Percentiles rank a stretch among this genome's conserved stretches.
Evolutionary conservation across 2,329 filamentous ascomycete species (phyloP).

Genomic region (Waltergamsia citrina): DNA sequence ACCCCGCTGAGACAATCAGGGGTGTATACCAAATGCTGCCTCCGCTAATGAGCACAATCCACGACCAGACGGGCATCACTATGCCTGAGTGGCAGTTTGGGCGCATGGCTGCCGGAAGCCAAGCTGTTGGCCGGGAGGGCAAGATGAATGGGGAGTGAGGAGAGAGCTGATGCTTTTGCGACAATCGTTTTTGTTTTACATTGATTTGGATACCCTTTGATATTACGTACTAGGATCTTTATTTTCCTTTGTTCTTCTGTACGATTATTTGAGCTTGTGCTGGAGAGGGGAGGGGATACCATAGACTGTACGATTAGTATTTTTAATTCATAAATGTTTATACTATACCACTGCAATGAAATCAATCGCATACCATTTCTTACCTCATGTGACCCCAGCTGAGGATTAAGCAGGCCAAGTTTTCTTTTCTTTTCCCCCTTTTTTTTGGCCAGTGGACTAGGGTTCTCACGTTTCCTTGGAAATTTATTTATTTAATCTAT

Average conservation of each 20-base stretch:
- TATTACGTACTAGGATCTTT: neutral
- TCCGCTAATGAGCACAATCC: constrained; percentile 74
- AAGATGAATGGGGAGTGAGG: constrained; percentile 6
- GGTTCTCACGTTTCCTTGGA: neutral
- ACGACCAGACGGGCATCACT: constrained; percentile 78
- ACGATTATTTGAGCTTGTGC: no score
- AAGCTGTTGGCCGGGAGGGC: constrained; percentile 15
- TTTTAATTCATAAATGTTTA: no score
- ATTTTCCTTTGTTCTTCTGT: no score
- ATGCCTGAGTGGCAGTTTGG: constrained; percentile 71
- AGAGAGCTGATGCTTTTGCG: neutral
- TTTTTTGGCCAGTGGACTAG: neutral
- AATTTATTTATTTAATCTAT: neutral
- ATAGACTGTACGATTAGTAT: no score
- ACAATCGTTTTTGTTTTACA: neutral
- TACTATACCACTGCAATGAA: no score
- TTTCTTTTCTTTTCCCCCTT: neutral
- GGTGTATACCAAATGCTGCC: constrained; percentile 81
- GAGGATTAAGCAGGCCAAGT: no score
- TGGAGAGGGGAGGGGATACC: no score
- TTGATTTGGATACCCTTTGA: neutral
- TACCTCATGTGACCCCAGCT: no score
- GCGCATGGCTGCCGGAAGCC: constrained; percentile 22
- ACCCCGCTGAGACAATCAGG: constrained; percentile 53
- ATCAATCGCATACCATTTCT: no score